phyloP scores from a whole-genome alignment of 768 basidiomycete species.

The Leccinellum rugosiceps region DNA sequence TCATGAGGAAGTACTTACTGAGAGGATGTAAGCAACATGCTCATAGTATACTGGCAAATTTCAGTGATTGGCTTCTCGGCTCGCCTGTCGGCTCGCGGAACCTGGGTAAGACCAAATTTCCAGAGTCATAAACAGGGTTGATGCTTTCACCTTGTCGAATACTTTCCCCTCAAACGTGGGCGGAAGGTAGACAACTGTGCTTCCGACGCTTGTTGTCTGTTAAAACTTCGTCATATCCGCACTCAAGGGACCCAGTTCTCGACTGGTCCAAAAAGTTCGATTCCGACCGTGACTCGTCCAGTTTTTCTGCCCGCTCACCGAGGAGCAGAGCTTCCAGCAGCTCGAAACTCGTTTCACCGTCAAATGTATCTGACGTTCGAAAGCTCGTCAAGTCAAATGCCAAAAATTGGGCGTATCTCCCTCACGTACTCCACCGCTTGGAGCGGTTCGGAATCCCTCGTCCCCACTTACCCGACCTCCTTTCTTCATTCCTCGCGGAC shows the following conservation, averaged over 20 bases:
- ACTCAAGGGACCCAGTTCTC: background rate
- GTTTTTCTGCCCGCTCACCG: background rate
- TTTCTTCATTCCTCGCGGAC: constrained; percentile 39
- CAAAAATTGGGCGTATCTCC: constrained; percentile 36
- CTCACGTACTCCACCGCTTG: constrained; percentile 39
- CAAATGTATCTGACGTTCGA: constrained; percentile 9
- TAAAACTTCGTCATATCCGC: background rate
- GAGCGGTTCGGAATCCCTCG: constrained; percentile 47
- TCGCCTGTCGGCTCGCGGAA: too few relatives aligned
- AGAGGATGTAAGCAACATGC: too few relatives aligned
- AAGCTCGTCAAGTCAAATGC: constrained; percentile 37
- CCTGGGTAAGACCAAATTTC: too few relatives aligned
- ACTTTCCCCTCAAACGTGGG: constrained; percentile 11
- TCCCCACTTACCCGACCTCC: constrained; percentile 37
- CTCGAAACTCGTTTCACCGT: background rate
- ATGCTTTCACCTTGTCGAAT: constrained; percentile 26
- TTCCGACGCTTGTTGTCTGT: constrained; percentile 17
- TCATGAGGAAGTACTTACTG: too few relatives aligned
- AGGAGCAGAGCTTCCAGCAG: background rate
- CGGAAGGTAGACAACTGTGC: constrained; percentile 17
- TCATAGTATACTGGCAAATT: too few relatives aligned
- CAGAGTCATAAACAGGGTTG: background rate
- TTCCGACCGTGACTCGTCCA: background rate
- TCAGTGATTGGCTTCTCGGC: too few relatives aligned
- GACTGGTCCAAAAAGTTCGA: background rate